Percentiles rank a stretch among this genome's conserved stretches.
Evolutionary conservation across 257 asterid genomes (phyloP).

Genomic region (Perilla frutescens): DNA sequence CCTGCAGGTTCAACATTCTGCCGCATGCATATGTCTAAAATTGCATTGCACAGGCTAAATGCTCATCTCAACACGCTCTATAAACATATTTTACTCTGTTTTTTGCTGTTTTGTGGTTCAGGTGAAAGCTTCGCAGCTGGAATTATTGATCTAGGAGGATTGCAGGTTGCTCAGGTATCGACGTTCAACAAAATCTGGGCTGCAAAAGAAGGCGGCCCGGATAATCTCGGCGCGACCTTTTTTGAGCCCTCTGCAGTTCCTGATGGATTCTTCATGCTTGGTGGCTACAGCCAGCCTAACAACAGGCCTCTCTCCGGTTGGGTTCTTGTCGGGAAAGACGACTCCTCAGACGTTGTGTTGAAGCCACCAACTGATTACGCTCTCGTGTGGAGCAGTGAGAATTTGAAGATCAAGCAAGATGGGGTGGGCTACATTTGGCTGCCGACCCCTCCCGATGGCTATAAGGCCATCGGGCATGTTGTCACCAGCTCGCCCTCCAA

Average conservation of each 20-base stretch:
- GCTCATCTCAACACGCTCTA: not conserved
- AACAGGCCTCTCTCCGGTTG: constrained; percentile 65
- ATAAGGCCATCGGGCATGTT: constrained; percentile 55
- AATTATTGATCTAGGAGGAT: constrained; percentile 70
- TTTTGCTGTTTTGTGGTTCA: constrained; percentile 24
- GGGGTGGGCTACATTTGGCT: constrained; percentile 58
- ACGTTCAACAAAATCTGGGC: constrained; percentile 63
- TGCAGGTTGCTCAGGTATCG: constrained; percentile 56
- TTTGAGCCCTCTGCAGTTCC: constrained; percentile 73
- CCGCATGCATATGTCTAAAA: not conserved
- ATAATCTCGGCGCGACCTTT: constrained; percentile 68
- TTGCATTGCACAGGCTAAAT: no score
- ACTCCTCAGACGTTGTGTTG: constrained; percentile 35
- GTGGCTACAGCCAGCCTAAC: constrained; percentile 75
- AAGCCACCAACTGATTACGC: constrained; percentile 57
- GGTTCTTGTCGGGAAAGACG: constrained; percentile 71
- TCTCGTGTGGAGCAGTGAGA: constrained; percentile 66
- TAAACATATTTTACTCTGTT: not conserved
- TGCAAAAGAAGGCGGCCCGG: constrained; percentile 73
- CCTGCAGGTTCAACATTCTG: constrained; percentile 59
- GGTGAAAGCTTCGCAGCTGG: constrained; percentile 69
- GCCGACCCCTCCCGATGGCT: constrained; percentile 59
- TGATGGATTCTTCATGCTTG: constrained; percentile 73
- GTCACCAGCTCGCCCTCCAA: constrained; percentile 54
- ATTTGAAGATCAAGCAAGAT: constrained; percentile 49